Conservation (phyloP, 306 rosid genomes). For the Urtica urens region DNA sequence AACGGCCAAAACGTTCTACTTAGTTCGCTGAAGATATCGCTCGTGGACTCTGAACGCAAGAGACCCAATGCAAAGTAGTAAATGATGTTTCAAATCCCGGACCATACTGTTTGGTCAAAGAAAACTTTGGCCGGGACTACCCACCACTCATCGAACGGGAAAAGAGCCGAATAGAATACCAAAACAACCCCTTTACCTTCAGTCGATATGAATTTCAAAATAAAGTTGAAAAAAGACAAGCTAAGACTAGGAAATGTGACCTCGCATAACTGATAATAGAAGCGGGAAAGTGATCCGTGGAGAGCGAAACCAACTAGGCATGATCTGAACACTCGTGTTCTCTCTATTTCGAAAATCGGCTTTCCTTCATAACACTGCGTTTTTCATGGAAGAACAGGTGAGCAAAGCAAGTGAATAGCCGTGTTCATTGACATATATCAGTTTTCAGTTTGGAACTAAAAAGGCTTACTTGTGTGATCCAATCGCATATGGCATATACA, state of each 20-base stretch:
- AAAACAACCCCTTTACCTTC: constrained; percentile 10
- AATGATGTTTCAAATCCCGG: constrained; percentile 89
- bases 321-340: constrained; percentile 64
- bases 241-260: constrained; percentile 36
- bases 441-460: background rate
- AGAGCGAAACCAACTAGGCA: constrained; percentile 88
- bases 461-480: constrained; percentile 81
- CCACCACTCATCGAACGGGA: constrained; percentile 94
- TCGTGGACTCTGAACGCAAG: constrained; percentile 55
- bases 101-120: constrained; percentile 86
- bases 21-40: constrained; percentile 44
- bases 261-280: constrained; percentile 95
- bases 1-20: constrained; percentile 66
- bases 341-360: constrained; percentile 74
- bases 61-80: constrained; percentile 74
- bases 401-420: background rate
- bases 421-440: constrained; percentile 1
- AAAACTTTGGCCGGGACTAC: constrained; percentile 90
- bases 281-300: constrained; percentile 97
- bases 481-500: constrained; percentile 83
- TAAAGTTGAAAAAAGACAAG: constrained; percentile 18
- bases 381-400: constrained; percentile 8
- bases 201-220: constrained; percentile 6
- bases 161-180: constrained; percentile 37
- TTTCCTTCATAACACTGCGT: constrained; percentile 83